These are phyloP conservation scores for Triangularia verruculosa DNA, from an alignment of 2,329 filamentous ascomycete species.

Conservation along the genomic window DNA sequence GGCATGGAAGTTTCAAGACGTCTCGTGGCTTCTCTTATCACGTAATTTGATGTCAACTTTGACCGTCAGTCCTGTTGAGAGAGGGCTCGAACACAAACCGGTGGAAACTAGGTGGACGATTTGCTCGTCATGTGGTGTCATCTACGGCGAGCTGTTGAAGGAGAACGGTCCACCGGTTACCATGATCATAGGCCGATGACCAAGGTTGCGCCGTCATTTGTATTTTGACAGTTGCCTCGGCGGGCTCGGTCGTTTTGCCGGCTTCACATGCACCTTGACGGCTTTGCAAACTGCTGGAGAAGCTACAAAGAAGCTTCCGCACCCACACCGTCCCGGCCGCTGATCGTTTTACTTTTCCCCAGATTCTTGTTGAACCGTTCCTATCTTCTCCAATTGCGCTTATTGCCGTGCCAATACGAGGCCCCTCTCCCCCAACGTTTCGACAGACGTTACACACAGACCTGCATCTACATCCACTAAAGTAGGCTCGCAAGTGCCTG, in stretches of 20 bases:
- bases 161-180: background rate
- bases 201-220: background rate
- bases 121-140: background rate
- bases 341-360: background rate
- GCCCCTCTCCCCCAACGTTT: background rate
- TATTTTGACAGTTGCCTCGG: slow-evolving; percentile 23
- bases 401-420: background rate
- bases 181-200: background rate
- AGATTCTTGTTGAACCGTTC: background rate
- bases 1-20: background rate
- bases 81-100: background rate
- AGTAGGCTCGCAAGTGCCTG: slow-evolving; percentile 7
- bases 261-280: slow-evolving; percentile 23
- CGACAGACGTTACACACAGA: slow-evolving; percentile 8
- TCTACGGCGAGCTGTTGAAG: background rate
- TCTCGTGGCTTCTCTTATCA: background rate
- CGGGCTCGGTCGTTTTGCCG: slow-evolving; percentile 8
- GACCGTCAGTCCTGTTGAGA: background rate
- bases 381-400: background rate
- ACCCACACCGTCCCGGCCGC: background rate
- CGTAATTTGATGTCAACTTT: background rate
- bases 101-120: background rate
- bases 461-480: background rate
- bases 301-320: background rate
- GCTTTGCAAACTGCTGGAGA: background rate